Conservation (phyloP, 164 flowering plant species). For the Piper longum region DNA sequence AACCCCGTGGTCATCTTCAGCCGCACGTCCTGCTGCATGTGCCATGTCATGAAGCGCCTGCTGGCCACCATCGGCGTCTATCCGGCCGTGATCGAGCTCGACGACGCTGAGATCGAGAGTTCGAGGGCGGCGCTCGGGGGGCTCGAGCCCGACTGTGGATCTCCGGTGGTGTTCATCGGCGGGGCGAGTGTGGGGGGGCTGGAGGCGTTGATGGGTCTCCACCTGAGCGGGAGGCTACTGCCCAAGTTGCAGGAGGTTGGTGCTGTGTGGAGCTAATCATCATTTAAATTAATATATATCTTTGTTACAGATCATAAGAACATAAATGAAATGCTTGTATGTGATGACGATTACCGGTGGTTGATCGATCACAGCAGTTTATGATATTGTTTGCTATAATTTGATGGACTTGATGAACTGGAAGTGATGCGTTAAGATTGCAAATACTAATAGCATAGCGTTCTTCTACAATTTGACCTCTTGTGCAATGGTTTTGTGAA, state of each 20-base stretch:
- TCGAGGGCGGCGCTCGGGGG: conserved; percentile 1
- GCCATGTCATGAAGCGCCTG: conserved; percentile 77
- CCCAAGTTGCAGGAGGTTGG: conserved; percentile 41
- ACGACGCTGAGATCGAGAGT: conserved; percentile 39
- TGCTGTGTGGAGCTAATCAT: not conserved
- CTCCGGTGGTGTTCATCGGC: conserved; percentile 68
- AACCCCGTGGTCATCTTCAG: conserved; percentile 33
- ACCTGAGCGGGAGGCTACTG: conserved; percentile 53
- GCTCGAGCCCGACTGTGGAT: conserved; percentile 1
- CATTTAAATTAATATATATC: too few relatives aligned
- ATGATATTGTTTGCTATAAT: too few relatives aligned
- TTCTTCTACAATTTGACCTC: too few relatives aligned
- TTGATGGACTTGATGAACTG: too few relatives aligned
- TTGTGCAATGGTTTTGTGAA: too few relatives aligned
- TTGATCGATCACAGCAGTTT: too few relatives aligned
- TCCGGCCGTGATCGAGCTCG: conserved; percentile 84
- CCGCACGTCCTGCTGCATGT: conserved; percentile 62
- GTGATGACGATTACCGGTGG: too few relatives aligned
- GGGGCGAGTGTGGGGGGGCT: conserved; percentile 73
- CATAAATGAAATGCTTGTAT: too few relatives aligned
- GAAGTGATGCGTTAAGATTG: too few relatives aligned
- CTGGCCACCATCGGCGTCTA: conserved; percentile 61
- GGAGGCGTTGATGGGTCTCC: conserved; percentile 63
- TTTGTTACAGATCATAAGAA: too few relatives aligned
- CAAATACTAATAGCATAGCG: too few relatives aligned